Conservation (phyloP, 495 filamentous ascomycete genomes). For the Penicillium manginii region DNA sequence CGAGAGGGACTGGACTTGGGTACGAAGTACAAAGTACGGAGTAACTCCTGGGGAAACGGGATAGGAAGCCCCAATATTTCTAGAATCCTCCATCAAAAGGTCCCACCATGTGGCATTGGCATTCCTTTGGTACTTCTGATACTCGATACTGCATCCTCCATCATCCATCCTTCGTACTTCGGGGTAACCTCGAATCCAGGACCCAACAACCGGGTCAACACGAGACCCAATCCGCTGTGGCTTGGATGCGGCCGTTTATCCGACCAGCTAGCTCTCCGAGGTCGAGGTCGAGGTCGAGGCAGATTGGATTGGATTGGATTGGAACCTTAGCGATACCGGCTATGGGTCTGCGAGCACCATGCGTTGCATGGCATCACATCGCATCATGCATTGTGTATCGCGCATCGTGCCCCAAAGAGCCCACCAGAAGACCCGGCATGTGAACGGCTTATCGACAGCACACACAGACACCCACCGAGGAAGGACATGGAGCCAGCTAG, state of each 20-base stretch:
- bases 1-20: no score
- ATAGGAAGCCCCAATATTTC: no score
- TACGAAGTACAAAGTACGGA: no score
- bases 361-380: no score
- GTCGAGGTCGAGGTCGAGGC: no score
- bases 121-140: not conserved
- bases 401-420: not conserved
- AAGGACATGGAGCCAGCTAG: no score
- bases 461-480: not conserved
- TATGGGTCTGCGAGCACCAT: not conserved
- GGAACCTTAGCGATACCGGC: not conserved
- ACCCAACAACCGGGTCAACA: not conserved
- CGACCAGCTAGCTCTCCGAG: not conserved
- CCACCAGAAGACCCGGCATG: not conserved
- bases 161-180: no score
- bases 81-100: not conserved
- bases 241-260: not conserved
- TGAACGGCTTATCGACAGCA: not conserved
- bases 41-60: no score
- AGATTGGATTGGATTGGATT: no score
- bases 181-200: not conserved
- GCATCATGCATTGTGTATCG: slow-evolving; percentile 1
- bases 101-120: not conserved
- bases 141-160: no score
- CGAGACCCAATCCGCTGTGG: not conserved